Percentiles rank a stretch among this genome's conserved stretches.
These are phyloP conservation scores for Anaeromyces robustus DNA, from an alignment of 192 early-diverging fungal genomes.

Conservation along the genomic window DNA sequence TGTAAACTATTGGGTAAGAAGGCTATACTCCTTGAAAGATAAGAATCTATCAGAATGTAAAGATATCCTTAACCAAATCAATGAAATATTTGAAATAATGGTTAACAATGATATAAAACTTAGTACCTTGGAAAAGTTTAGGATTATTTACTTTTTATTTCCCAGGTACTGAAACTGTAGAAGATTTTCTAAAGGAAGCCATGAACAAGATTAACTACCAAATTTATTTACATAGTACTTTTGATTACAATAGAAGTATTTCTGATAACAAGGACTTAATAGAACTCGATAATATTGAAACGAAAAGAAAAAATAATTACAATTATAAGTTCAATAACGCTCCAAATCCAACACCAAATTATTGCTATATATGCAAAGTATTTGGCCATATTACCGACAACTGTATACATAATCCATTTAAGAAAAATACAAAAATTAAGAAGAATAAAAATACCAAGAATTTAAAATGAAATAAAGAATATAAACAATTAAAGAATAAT, in stretches of 20 bases:
- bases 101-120: not conserved
- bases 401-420: not conserved
- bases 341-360: not conserved
- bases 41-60: too few relatives aligned
- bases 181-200: not conserved
- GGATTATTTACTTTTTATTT: too few relatives aligned
- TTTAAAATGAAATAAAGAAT: not conserved
- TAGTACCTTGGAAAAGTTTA: too few relatives aligned
- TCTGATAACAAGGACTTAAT: not conserved
- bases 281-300: not conserved
- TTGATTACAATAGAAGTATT: not conserved
- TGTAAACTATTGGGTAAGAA: too few relatives aligned
- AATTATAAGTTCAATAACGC: not conserved
- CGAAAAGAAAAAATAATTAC: not conserved
- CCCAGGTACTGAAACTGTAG: not conserved
- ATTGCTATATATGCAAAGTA: too few relatives aligned
- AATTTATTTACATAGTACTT: not conserved
- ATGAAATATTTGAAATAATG: too few relatives aligned
- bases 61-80: too few relatives aligned
- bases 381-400: not conserved
- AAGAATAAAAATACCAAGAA: not conserved
- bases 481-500: too few relatives aligned
- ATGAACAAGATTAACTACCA: not conserved
- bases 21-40: too few relatives aligned
- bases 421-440: not conserved